These are phyloP conservation scores for Thelephora terrestris DNA, from an alignment of 1,284 basidiomycete species.

Conservation along the genomic window DNA sequence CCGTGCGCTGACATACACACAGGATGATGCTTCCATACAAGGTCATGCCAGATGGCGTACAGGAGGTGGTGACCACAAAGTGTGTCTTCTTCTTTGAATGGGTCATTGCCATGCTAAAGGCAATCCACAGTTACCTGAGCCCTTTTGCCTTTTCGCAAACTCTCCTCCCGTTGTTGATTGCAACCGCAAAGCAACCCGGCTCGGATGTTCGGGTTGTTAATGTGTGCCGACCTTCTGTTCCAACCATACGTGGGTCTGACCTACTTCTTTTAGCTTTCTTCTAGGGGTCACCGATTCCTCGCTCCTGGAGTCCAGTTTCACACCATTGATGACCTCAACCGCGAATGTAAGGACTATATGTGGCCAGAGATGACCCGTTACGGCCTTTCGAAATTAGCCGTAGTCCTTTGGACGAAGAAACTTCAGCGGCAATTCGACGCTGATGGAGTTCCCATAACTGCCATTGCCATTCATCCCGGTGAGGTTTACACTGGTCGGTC, in stretches of 20 bases:
- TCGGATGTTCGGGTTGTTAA: conserved; percentile 42
- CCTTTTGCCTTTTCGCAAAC: conserved; percentile 36
- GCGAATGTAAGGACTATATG: conserved; percentile 20
- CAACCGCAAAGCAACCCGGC: conserved; percentile 31
- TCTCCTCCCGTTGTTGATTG: conserved; percentile 37
- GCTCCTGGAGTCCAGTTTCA: conserved; percentile 22
- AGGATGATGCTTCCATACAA: conserved; percentile 19
- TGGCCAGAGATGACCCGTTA: conserved; percentile 25
- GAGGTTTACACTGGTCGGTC: conserved; percentile 30
- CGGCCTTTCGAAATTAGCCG: conserved; percentile 28
- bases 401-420: conserved; percentile 19
- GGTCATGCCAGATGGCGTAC: conserved; percentile 27
- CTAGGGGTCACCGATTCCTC: conserved; percentile 13
- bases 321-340: conserved; percentile 30
- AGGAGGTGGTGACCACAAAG: conserved; percentile 34
- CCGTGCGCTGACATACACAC: conserved; percentile 1
- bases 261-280: conserved; percentile 8
- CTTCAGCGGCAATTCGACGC: conserved; percentile 19
- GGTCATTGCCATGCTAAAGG: not conserved
- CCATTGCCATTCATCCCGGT: conserved; percentile 27
- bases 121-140: conserved; percentile 30
- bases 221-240: conserved; percentile 21
- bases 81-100: conserved; percentile 14
- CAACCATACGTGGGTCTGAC: conserved; percentile 11
- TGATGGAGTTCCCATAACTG: conserved; percentile 22